Base-by-base conservation (phyloP, 306 rosid species). In the Prunus mume region DNA sequence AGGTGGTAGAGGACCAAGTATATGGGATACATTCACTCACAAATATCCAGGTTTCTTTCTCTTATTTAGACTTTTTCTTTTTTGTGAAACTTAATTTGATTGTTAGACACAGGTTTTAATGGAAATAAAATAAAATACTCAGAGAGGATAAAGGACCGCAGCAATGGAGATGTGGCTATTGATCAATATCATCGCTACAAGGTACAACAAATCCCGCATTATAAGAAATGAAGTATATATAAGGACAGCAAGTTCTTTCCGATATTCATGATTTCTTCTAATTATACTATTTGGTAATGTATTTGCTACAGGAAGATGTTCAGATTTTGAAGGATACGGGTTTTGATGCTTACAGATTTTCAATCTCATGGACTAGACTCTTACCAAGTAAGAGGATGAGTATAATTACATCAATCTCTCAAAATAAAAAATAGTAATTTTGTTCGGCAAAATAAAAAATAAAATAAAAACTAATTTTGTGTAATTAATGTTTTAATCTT, bases 1-100 rank as follows among this genome's bases (percentile, higher is more conserved):
- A 52, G 88, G 76, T 51, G 92, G 96, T 0, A 83, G 79, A 75
- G 88, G 84, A 43, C 77, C 89, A 32, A 84, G 87, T 71, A 69
- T 88, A 41, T 90, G 92, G 92, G 96, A 90, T 80, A 68, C 83
- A 18, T 90, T 70, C 83, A 75, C 88, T 4, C 96, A 88, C 55
- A 51, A 75, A 57, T 49, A 75, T 52, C 80, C 91, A 69, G 85
- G 85, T 86, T 2, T 61, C 34, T 28, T 50, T 27, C 22, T 27
- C n/a, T 56, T n/a, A 46, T 47, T 3, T 12, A 22, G 6, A 20
- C 15, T 4, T 19, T 6, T 18, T 8, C 13, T 51, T 4, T n/a
- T 13, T 13, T 27, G 3, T 28, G 7, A 34, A 34, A 34, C 41
- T 34, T 34, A 34, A 34, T 34, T 34, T 34, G 8, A 34, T 34